phyloP scores from a whole-genome alignment of 1,284 basidiomycete genomes.

The Hypsizygus ulmarius region DNA sequence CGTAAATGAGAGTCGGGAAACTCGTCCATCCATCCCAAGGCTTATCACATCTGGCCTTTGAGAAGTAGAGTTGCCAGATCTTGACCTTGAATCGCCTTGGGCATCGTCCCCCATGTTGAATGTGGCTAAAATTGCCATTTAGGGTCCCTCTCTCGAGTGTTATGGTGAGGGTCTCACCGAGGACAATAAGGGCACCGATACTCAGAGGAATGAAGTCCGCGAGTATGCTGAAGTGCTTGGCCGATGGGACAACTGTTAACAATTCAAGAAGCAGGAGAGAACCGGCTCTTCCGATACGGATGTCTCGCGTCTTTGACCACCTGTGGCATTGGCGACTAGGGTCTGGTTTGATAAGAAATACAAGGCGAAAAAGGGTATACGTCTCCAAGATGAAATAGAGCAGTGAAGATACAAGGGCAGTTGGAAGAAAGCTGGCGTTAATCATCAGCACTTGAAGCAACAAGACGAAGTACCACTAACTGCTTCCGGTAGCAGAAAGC shows the following conservation, averaged over 20 bases:
- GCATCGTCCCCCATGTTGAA: constrained; percentile 8
- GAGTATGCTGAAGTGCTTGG: constrained; percentile 35
- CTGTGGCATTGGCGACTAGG: constrained; percentile 27
- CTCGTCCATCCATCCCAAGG: too few species aligned
- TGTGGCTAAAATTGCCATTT: constrained; percentile 1
- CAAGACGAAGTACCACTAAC: constrained; percentile 1
- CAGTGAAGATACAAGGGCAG: constrained; percentile 41
- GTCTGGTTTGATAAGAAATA: constrained; percentile 29
- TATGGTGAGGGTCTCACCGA: constrained; percentile 25
- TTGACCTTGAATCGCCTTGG: not conserved
- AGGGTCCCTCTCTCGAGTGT: not conserved
- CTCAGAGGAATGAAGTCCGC: constrained; percentile 49
- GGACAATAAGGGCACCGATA: constrained; percentile 46
- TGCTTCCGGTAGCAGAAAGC: constrained; percentile 16
- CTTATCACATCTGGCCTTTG: too few species aligned
- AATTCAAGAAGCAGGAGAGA: constrained; percentile 47
- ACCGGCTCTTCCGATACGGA: constrained; percentile 32
- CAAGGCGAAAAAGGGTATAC: constrained; percentile 39
- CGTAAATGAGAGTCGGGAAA: not conserved
- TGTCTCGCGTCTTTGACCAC: constrained; percentile 26
- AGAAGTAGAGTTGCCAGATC: too few species aligned
- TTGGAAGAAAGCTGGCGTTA: constrained; percentile 38
- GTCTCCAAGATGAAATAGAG: constrained; percentile 41
- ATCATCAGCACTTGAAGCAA: too few species aligned
- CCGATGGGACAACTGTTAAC: constrained; percentile 41